These are phyloP conservation scores for Gleditsia sinensis DNA, from an alignment of 306 rosid genomes.

Conservation along the genomic window DNA sequence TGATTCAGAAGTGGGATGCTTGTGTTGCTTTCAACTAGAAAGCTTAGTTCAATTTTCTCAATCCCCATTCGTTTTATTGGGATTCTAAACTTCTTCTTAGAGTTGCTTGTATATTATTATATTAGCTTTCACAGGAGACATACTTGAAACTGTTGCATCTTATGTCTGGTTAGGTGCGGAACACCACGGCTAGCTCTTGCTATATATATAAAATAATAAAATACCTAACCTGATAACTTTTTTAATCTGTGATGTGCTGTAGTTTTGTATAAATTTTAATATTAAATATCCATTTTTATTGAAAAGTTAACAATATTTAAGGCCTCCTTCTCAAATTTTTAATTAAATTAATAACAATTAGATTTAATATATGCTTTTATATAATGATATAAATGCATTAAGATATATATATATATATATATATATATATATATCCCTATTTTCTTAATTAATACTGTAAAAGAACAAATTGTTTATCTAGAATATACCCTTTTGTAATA, in stretches of 20 bases:
- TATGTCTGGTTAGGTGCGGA: conserved; percentile 45
- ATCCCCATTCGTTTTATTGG: conserved; percentile 35
- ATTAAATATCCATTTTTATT: not conserved
- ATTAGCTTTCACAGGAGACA: conserved; percentile 43
- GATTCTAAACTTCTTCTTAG: conserved; percentile 34
- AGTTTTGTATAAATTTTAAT: not conserved
- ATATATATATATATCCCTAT: too few species aligned
- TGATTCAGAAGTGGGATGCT: conserved; percentile 40
- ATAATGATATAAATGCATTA: not conserved
- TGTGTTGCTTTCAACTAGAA: conserved; percentile 25
- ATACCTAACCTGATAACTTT: not conserved
- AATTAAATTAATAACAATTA: not conserved
- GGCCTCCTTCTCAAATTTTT: not conserved
- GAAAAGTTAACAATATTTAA: not conserved
- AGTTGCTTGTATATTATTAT: not conserved
- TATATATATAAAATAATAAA: not conserved
- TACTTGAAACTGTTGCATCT: conserved; percentile 58
- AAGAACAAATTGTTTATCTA: too few species aligned
- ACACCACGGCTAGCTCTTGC: conserved; percentile 25
- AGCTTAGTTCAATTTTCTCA: conserved; percentile 10
- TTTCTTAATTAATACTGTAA: too few species aligned
- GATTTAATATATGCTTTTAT: not conserved
- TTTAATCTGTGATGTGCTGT: not conserved
- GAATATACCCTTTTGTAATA: too few species aligned
- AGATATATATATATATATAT: too few species aligned